These are phyloP conservation scores for Claviceps spartinae DNA, from an alignment of 2,329 filamentous ascomycete genomes.

Conservation along the genomic window DNA sequence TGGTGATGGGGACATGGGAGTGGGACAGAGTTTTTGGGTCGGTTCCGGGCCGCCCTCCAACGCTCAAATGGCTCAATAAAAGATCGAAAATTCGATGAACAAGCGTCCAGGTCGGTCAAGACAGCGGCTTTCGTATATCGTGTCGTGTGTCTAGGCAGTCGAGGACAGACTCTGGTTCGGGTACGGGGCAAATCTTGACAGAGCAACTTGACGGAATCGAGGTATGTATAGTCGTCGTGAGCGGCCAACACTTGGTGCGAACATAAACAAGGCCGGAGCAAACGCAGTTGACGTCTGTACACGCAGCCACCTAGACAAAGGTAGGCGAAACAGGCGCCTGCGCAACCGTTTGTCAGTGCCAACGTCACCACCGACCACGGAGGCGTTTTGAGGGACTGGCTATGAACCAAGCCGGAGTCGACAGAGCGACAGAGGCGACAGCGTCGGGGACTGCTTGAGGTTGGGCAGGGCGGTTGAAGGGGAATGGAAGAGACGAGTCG, in stretches of 20 bases:
- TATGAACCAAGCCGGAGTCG: no score
- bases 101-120: neutral
- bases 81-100: neutral
- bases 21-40: neutral
- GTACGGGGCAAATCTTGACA: neutral
- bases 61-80: neutral
- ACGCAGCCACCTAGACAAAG: no score
- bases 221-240: no score
- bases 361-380: no score
- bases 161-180: neutral
- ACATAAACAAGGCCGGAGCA: no score
- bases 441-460: neutral
- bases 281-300: no score
- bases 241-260: no score
- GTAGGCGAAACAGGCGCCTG: no score
- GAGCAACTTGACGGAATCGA: no score
- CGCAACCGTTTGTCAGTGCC: no score
- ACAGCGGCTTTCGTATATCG: neutral
- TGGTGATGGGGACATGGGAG: constrained; percentile 10
- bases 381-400: no score
- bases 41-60: constrained; percentile 2
- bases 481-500: neutral
- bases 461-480: neutral
- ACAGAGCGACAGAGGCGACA: neutral
- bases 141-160: neutral